Evolutionary conservation across 495 filamentous ascomycete genomes (phyloP).

Genomic region (Saxispiralis lemnorum): DNA sequence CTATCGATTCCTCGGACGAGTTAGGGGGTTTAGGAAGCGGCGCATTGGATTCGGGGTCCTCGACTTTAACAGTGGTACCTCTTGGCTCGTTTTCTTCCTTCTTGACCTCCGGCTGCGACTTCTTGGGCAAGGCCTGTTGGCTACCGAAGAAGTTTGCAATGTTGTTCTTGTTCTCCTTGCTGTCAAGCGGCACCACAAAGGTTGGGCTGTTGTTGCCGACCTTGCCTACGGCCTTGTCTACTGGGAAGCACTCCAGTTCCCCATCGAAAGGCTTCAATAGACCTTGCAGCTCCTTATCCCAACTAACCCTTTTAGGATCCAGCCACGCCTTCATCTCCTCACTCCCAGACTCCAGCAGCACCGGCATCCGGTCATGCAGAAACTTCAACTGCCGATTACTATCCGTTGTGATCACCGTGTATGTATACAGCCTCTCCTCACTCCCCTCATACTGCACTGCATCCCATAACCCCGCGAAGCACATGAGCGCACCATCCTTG

Average conservation of each 20-base stretch:
- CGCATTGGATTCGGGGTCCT: slow-evolving; percentile 14
- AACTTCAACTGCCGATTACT: slow-evolving; percentile 65
- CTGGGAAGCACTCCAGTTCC: slow-evolving; percentile 69
- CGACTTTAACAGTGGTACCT: slow-evolving; percentile 2
- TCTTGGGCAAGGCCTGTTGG: slow-evolving; percentile 24
- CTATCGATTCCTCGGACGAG: slow-evolving; percentile 2
- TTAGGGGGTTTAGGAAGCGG: slow-evolving; percentile 11
- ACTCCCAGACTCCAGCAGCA: slow-evolving; percentile 63
- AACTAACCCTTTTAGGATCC: slow-evolving; percentile 49
- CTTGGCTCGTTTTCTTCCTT: slow-evolving; percentile 11
- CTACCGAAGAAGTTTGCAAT: slow-evolving; percentile 84
- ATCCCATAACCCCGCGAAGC: slow-evolving; percentile 84
- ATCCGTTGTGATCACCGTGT: slow-evolving; percentile 80
- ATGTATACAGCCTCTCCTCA: slow-evolving; percentile 55
- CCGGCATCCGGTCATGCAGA: slow-evolving; percentile 88
- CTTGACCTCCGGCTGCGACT: slow-evolving; percentile 8
- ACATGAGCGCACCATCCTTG: slow-evolving; percentile 71
- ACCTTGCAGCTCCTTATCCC: slow-evolving; percentile 61
- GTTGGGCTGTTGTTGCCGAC: slow-evolving; percentile 77
- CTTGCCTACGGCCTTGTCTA: slow-evolving; percentile 80
- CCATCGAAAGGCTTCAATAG: slow-evolving; percentile 61
- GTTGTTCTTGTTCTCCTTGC: slow-evolving; percentile 71
- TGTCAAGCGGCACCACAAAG: slow-evolving; percentile 68
- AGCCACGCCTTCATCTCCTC: slow-evolving; percentile 62
- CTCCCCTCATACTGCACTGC: slow-evolving; percentile 62